Evolutionary conservation across 345 rosid species (phyloP), one percentile per base, ranked within the genome.

Genomic region (Syzygium grande): DNA sequence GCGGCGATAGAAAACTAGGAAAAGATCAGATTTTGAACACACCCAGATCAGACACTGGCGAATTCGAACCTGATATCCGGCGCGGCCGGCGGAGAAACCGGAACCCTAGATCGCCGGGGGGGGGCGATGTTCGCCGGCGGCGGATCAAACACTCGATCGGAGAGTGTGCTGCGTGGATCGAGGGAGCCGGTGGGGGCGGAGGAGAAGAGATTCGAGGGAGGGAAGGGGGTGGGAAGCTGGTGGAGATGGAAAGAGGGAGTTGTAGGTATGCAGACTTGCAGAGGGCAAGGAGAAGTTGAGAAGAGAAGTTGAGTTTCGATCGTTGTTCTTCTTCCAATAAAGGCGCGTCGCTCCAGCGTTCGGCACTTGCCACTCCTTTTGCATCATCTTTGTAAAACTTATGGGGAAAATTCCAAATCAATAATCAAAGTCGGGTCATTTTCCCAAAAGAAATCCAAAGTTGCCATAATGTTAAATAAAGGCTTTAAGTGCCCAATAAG

Each of bases 401-500:
- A 34, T 59, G 1, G 46, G 46, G 46, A 43, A 5, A 43, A 43
- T 43, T 43, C 46, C 46, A 6, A 6, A 5, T 43, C 46, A 43
- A 7, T 43, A 43, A 6, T 1, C 1, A 43, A 5, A 5, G 1
- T 41, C 1, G 5, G 46, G 1, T 5, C 46, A 43, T 43, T 43
- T 6, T 43, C 7, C 43, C 4, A 4, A 0, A 25, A 22, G 9
- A 52, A 52, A 14, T 43, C 1, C 4, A 43, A 43, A 43, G 1
- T 43, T 43, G 46, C 5, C 1, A 43, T 43, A 6, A 1, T 5
- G 1, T 41, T 6, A 41, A 41, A 41, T 41, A 41, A 41, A 1
- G 46, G 7, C 46, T 0, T 43, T 0, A 43, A 43, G 1, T 43
- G 5, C 1, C 7, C 46, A 43, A 43, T 43, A 6, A 6, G 1